A percentile compares a stretch with the other conserved stretches of the same genome.
These are phyloP conservation scores for Hyphodiscus hymeniophilus DNA, from an alignment of 495 filamentous ascomycete genomes.

Conservation along the genomic window DNA sequence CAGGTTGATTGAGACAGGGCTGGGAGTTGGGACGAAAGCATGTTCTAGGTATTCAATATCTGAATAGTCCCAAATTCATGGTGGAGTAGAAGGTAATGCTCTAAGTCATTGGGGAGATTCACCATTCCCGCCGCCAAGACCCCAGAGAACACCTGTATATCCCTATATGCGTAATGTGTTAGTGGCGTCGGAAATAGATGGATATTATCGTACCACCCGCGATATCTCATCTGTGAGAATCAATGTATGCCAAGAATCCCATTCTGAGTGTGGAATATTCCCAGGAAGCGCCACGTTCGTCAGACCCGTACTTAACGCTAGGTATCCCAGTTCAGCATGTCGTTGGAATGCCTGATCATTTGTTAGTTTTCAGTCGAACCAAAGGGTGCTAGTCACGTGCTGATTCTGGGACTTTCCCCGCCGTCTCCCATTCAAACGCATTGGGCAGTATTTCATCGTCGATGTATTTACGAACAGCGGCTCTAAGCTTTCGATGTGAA, in stretches of 20 bases:
- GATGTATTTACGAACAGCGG: conserved; percentile 36
- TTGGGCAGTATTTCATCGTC: conserved; percentile 35
- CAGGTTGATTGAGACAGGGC: no score
- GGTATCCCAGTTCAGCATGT: conserved; percentile 32
- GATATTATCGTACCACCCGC: conserved; percentile 22
- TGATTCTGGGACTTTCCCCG: conserved; percentile 33
- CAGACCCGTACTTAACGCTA: conserved; percentile 24
- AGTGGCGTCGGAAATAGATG: not conserved
- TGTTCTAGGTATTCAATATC: no score
- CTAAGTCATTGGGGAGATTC: no score
- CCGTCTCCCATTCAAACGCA: conserved; percentile 41
- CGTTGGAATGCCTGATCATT: conserved; percentile 23
- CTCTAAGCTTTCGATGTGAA: conserved; percentile 36
- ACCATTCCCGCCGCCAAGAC: conserved; percentile 42
- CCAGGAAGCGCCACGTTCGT: conserved; percentile 32
- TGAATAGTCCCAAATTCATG: no score
- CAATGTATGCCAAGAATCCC: conserved; percentile 43
- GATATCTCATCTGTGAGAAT: conserved; percentile 39
- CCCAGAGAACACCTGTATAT: conserved; percentile 38
- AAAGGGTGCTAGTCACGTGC: conserved; percentile 21
- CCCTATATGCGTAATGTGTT: conserved; percentile 22
- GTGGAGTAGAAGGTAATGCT: no score
- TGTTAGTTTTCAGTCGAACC: conserved; percentile 22
- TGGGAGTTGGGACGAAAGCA: no score
- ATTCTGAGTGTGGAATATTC: conserved; percentile 33